Evolutionary conservation across 2,329 filamentous ascomycete genomes (phyloP).

Genomic region (Fusarium praegraminearum): DNA sequence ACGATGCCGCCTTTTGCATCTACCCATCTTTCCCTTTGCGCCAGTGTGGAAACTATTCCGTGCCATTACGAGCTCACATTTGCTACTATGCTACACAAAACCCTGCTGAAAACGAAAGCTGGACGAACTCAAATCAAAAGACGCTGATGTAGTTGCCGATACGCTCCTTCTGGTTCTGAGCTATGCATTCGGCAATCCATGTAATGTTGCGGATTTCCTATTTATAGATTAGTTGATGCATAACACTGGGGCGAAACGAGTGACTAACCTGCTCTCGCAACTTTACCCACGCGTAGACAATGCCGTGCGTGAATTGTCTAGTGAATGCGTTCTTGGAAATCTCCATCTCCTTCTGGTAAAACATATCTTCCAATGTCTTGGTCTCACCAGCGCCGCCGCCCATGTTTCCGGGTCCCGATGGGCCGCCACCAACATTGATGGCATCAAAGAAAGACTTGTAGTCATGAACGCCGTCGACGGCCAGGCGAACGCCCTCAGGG

Average conservation of each 20-base stretch:
- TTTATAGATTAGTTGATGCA: slow-evolving; percentile 48
- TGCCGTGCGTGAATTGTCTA: slow-evolving; percentile 91
- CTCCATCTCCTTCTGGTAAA: slow-evolving; percentile 99
- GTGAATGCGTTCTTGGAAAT: slow-evolving; percentile 96
- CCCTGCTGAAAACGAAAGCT: slow-evolving; percentile 49
- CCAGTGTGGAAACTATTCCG: slow-evolving; percentile 49
- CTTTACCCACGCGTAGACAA: slow-evolving; percentile 98
- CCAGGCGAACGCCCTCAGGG: slow-evolving; percentile 90
- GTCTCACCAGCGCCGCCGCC: slow-evolving; percentile 82
- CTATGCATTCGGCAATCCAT: slow-evolving; percentile 99
- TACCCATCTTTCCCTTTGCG: slow-evolving; percentile 50
- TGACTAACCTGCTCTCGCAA: slow-evolving; percentile 88
- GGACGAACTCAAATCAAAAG: slow-evolving; percentile 68
- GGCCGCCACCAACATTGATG: slow-evolving; percentile 79
- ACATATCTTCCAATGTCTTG: slow-evolving; percentile 94
- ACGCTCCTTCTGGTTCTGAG: slow-evolving; percentile 98
- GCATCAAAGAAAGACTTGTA: slow-evolving; percentile 98
- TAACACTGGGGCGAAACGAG: slow-evolving; percentile 3
- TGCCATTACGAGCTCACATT: slow-evolving; percentile 54
- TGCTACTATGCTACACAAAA: slow-evolving; percentile 61
- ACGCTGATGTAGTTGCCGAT: slow-evolving; percentile 99
- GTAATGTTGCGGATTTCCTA: slow-evolving; percentile 99
- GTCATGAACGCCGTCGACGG: slow-evolving; percentile 91
- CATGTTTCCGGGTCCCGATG: slow-evolving; percentile 84
- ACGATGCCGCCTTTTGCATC: slow-evolving; percentile 47